Evolutionary conservation across 768 basidiomycete genomes (phyloP), one percentile per base, ranked within the genome.

Genomic region (Clavulina sp.): DNA sequence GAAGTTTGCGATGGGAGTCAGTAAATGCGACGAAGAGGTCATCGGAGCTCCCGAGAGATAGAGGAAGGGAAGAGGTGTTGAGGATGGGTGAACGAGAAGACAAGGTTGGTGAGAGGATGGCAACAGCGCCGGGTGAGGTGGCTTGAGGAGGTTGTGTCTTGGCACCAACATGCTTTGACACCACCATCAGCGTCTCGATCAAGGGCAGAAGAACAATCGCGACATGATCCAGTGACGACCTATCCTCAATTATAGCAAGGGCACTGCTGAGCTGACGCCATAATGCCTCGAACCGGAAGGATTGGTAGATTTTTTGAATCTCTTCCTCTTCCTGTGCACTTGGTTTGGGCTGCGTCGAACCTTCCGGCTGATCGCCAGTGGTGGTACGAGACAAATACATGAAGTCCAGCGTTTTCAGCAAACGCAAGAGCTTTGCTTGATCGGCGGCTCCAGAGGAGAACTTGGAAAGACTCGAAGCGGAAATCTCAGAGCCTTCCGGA

Each of bases 141-240:
- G 36, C 21, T n/a, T n/a, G n/a, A n/a, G n/a, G n/a, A n/a, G n/a
- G n/a, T 13, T 13, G 13, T 9, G 43, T 13, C 58, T 81, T 81
- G 4, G 81, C 70, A 5, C 83, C 84, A 28, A 84, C 85, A 63
- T 92, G 87, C 65, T 95, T 95, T 75, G 88, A 95, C 34, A 99
- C 88, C 1, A 99, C 91, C 93, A 99, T 96, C 54, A 99, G 69
- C 1, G 92, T 77, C 64, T 99, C 95, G 54, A 99, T 95, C 44
- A 96, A 71, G 7, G 95, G 95, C 30, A 99, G 70, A 2, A 99
- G 71, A 13, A 96, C 87, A 1, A 85, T 92, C 3, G 88, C 88
- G 47, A 93, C 78, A 62, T 95, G 84, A 52, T 86, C 84, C 40
- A 80, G 77, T 56, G 84, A 80, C 0, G 81, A 69, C 53, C 80